These are phyloP conservation scores for Rhizopus sp. DNA, from an alignment of 371 early-diverging fungal species.

Conservation along the genomic window DNA sequence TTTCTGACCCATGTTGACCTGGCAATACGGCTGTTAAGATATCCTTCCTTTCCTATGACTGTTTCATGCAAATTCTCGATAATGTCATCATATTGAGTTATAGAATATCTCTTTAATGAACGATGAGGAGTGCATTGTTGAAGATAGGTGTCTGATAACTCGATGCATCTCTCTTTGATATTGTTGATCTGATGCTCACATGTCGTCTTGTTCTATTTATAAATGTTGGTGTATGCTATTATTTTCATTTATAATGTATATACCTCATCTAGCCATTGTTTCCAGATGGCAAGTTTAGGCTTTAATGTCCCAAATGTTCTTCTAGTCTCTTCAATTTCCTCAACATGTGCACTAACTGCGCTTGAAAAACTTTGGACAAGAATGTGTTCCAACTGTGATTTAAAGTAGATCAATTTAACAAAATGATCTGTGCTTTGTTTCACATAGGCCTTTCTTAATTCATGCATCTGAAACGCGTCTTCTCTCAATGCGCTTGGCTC, in stretches of 20 bases:
- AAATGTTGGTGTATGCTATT: conserved; percentile 12
- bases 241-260: not conserved
- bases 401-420: conserved; percentile 32
- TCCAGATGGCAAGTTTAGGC: conserved; percentile 39
- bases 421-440: conserved; percentile 40
- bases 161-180: conserved; percentile 27
- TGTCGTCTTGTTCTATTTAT: conserved; percentile 32
- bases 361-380: conserved; percentile 40
- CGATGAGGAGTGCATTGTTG: conserved; percentile 38
- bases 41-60: conserved; percentile 35
- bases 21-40: conserved; percentile 30
- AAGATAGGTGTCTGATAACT: conserved; percentile 34
- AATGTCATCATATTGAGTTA: not conserved
- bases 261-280: conserved; percentile 44
- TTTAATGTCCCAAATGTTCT: conserved; percentile 24
- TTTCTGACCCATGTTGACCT: conserved; percentile 52
- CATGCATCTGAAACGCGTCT: conserved; percentile 71
- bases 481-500: conserved; percentile 70
- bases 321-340: conserved; percentile 34
- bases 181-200: conserved; percentile 35
- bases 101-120: conserved; percentile 33
- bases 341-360: conserved; percentile 35
- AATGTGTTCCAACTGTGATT: conserved; percentile 36
- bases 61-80: not conserved
- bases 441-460: conserved; percentile 63